Conservation (phyloP, 75 land plant species). For the Cunninghamia lanceolata region DNA sequence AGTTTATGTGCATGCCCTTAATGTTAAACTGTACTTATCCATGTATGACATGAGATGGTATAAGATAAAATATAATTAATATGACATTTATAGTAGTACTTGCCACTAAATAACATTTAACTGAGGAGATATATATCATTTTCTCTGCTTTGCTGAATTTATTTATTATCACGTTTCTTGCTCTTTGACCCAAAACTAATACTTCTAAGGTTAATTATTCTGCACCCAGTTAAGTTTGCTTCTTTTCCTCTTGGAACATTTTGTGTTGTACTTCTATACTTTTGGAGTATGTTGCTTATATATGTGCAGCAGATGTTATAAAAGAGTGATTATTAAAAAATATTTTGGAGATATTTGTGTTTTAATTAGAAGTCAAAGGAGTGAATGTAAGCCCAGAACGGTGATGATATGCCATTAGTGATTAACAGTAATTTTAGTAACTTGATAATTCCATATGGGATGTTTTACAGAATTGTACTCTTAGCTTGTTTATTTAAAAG, state of each 20-base stretch:
- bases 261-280: neutral
- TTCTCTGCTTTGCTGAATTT: neutral
- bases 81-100: neutral
- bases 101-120: neutral
- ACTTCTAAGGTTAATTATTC: neutral
- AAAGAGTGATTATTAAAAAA: neutral
- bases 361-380: neutral
- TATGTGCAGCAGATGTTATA: neutral
- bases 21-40: neutral
- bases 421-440: neutral
- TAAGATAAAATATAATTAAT: neutral
- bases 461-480: neutral
- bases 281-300: neutral
- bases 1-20: neutral
- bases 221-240: neutral
- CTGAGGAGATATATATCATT: neutral
- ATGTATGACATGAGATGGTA: neutral
- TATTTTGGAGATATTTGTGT: neutral
- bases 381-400: neutral
- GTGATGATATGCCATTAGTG: neutral
- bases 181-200: neutral
- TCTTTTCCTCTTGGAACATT: neutral
- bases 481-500: constrained; percentile 1
- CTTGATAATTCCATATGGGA: neutral
- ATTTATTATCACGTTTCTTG: neutral